Conservation (phyloP, 768 basidiomycete genomes). For the Guyanaporus albipodus region DNA sequence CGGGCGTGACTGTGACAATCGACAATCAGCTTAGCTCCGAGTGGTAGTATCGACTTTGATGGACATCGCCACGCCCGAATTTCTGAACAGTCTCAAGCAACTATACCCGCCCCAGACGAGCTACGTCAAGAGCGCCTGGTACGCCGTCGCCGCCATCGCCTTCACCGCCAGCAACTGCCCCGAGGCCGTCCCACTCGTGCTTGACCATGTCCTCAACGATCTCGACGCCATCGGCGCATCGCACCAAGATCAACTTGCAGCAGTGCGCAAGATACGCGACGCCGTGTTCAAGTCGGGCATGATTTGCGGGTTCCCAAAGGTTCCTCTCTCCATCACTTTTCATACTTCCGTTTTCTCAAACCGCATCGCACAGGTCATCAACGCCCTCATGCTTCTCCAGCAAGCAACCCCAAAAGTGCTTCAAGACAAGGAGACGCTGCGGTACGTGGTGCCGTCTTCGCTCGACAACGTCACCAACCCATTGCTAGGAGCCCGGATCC, state of each 20-base stretch:
- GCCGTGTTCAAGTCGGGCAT: conserved; percentile 60
- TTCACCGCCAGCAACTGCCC: conserved; percentile 58
- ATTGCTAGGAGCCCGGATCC: conserved; percentile 39
- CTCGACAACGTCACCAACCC: not conserved
- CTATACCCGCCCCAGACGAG: conserved; percentile 37
- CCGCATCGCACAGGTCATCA: conserved; percentile 41
- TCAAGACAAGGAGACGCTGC: conserved; percentile 42
- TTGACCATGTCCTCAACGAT: conserved; percentile 46
- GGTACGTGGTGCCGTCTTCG: conserved; percentile 33
- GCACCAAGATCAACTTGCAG: conserved; percentile 35
- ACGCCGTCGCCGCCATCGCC: conserved; percentile 51
- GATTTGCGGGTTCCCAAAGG: conserved; percentile 55
- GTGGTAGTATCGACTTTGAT: no score
- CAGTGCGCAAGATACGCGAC: conserved; percentile 58
- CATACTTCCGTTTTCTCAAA: not conserved
- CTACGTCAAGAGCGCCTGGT: conserved; percentile 50
- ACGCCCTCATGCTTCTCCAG: conserved; percentile 49
- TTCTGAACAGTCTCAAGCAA: conserved; percentile 43
- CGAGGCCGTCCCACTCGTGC: conserved; percentile 54
- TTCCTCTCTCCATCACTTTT: conserved; percentile 19
- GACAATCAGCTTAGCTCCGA: no score
- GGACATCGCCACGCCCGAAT: conserved; percentile 38
- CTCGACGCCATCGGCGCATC: conserved; percentile 31
- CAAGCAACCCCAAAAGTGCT: conserved; percentile 50
- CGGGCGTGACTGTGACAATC: no score